A percentile compares a stretch with the other conserved stretches of the same genome.
Evolutionary conservation across 2,329 filamentous ascomycete species (phyloP).

Genomic region (Botrytis hyacinthi): DNA sequence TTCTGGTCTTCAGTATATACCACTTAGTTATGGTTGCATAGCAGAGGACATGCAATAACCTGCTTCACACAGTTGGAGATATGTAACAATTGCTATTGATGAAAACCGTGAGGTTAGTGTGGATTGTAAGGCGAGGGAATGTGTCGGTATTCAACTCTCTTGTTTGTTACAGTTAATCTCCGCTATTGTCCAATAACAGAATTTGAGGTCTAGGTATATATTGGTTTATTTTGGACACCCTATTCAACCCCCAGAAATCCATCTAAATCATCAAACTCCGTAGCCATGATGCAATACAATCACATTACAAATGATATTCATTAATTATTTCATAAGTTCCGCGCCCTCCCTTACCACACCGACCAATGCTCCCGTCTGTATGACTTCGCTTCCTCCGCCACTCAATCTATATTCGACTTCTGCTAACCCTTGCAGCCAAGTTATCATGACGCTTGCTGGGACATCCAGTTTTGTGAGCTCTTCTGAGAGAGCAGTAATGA

Average conservation of each 20-base stretch:
- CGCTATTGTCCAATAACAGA: background rate
- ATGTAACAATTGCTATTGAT: too few species aligned
- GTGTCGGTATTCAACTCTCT: too few species aligned
- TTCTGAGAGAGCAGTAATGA: constrained; percentile 81
- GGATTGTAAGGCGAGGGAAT: too few species aligned
- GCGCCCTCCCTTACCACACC: constrained; percentile 85
- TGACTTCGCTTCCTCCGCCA: constrained; percentile 78
- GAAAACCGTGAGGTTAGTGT: too few species aligned
- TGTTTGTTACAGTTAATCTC: too few species aligned
- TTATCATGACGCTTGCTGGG: constrained; percentile 79
- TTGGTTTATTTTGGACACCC: background rate
- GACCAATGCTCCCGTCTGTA: constrained; percentile 91
- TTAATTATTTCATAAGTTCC: constrained; percentile 59
- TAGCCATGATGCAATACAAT: background rate
- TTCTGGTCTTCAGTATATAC: too few species aligned
- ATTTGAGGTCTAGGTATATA: too few species aligned
- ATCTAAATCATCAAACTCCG: background rate
- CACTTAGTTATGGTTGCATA: too few species aligned
- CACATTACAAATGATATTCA: background rate
- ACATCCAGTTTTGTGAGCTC: constrained; percentile 82
- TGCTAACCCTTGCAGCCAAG: constrained; percentile 87
- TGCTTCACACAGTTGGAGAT: too few species aligned
- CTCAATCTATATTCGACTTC: constrained; percentile 91
- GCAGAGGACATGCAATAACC: too few species aligned
- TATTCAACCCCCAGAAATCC: background rate